Evolutionary conservation across 2,329 filamentous ascomycete species (phyloP).

Genomic region (Orbilia quercus): DNA sequence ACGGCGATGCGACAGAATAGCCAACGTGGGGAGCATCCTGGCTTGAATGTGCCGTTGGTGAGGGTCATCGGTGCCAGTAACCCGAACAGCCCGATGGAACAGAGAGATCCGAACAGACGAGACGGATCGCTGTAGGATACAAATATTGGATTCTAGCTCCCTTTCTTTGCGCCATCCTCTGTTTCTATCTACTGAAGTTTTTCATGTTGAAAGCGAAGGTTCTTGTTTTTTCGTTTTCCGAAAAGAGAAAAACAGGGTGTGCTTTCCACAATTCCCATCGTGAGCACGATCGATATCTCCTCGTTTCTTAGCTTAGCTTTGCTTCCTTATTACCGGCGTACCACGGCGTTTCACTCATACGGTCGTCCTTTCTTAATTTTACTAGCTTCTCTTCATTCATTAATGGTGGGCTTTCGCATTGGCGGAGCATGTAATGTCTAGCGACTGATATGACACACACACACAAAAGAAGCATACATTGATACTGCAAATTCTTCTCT

Average conservation of each 20-base stretch:
- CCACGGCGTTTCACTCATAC: slow-evolving; percentile 33
- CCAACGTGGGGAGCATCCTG: slow-evolving; percentile 6
- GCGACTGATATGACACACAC: slow-evolving; percentile 31
- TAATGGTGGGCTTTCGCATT: slow-evolving; percentile 19
- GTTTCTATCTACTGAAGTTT: slow-evolving; percentile 1
- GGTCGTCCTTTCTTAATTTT: slow-evolving; percentile 9
- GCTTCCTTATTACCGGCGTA: slow-evolving; percentile 13
- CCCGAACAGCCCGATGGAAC: slow-evolving; percentile 47
- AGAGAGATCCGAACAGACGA: slow-evolving; percentile 21
- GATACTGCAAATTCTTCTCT: background rate
- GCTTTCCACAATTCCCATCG: slow-evolving; percentile 2
- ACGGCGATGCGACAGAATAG: background rate
- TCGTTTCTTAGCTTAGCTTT: background rate
- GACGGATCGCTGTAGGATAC: slow-evolving; percentile 43
- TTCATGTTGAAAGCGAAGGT: slow-evolving; percentile 23
- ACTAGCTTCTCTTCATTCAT: slow-evolving; percentile 9
- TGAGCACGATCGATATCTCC: slow-evolving; percentile 9
- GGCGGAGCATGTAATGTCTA: slow-evolving; percentile 49
- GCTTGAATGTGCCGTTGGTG: slow-evolving; percentile 52
- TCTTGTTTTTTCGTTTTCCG: slow-evolving; percentile 15
- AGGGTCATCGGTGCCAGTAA: slow-evolving; percentile 54
- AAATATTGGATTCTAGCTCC: slow-evolving; percentile 12
- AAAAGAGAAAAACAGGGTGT: background rate
- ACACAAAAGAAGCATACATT: slow-evolving; percentile 22
- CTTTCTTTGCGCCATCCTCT: slow-evolving; percentile 8